phyloP scores from a whole-genome alignment of 2,329 filamentous ascomycete genomes.

The Aureobasidium zeae region DNA sequence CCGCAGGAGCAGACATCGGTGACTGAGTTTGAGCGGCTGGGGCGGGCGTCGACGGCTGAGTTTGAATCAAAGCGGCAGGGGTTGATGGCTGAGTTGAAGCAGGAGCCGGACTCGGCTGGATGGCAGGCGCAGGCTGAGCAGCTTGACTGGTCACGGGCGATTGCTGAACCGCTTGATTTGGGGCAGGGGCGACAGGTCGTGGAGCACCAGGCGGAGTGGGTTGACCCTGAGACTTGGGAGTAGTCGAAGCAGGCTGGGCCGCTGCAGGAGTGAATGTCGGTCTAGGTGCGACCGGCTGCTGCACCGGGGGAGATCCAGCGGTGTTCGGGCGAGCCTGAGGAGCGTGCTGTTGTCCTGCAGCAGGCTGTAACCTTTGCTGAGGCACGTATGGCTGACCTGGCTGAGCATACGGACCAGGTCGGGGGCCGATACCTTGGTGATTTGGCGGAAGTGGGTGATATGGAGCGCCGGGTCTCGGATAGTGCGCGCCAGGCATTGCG shows the following conservation, averaged over 20 bases:
- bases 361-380: constrained; percentile 10
- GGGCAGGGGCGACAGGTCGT: constrained; percentile 1
- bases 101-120: neutral
- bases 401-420: constrained; percentile 3
- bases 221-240: neutral
- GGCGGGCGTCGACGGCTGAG: neutral
- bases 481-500: constrained; percentile 7
- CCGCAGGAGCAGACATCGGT: neutral
- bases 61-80: neutral
- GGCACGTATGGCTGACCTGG: neutral
- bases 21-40: neutral
- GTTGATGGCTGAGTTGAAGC: neutral
- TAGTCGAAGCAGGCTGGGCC: neutral
- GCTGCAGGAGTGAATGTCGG: constrained; percentile 9
- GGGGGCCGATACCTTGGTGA: neutral
- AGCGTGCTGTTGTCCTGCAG: constrained; percentile 1
- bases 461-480: neutral
- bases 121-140: neutral
- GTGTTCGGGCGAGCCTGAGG: constrained; percentile 6
- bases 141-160: neutral
- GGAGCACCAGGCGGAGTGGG: neutral
- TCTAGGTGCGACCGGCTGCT: constrained; percentile 7
- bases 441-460: neutral
- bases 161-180: neutral
- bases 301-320: neutral